Evolutionary conservation across 345 rosid species (phyloP).

Genomic region (Eucalyptus pauciflora): DNA sequence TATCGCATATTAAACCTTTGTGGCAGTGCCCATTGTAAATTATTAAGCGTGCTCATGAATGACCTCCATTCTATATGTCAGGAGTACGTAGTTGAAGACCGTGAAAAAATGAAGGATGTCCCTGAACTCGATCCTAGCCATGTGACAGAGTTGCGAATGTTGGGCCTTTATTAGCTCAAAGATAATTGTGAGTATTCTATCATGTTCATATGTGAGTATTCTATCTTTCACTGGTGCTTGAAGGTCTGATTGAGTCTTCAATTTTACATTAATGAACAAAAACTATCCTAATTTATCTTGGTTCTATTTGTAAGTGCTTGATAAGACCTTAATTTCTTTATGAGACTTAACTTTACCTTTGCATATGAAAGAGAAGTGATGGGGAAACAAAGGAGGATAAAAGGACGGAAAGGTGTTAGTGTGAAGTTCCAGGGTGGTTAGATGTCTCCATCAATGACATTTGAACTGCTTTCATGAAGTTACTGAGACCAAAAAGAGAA

Average conservation of each 20-base stretch:
- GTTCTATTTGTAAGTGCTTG: neutral
- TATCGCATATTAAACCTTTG: neutral
- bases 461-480: neutral
- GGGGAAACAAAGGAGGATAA: neutral
- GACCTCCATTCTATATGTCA: slow-evolving; percentile 5
- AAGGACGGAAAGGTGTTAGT: neutral
- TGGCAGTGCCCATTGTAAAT: neutral
- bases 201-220: neutral
- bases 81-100: slow-evolving; percentile 97
- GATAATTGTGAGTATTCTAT: neutral
- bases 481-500: neutral
- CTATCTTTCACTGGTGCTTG: neutral
- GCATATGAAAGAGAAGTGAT: neutral
- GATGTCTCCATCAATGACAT: neutral
- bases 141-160: slow-evolving; percentile 79
- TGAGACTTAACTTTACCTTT: neutral
- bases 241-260: neutral
- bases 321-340: neutral
- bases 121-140: slow-evolving; percentile 89
- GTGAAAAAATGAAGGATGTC: slow-evolving; percentile 51
- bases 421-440: neutral
- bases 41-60: neutral
- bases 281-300: neutral
- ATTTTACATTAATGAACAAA: neutral
- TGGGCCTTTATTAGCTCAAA: slow-evolving; percentile 57